Evolutionary conservation across 1,139 yeast species (phyloP).

Genomic region (Hyphopichia buzzinii): DNA sequence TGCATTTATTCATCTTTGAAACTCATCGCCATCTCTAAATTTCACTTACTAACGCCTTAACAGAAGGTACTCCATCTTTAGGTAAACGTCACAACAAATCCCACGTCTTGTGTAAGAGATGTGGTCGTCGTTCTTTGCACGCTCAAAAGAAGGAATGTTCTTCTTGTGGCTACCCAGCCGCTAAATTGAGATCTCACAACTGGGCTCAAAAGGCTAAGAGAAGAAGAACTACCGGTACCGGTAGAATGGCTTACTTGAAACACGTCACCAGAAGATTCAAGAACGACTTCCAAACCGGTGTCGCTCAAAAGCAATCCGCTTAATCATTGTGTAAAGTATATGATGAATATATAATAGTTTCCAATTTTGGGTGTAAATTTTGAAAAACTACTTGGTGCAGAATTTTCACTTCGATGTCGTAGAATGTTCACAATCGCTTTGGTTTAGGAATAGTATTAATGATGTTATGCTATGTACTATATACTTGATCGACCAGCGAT

Average conservation of each 20-base stretch:
- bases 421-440: too few species aligned
- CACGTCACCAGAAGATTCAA: constrained; percentile 96
- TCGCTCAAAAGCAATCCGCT: constrained; percentile 57
- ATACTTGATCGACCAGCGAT: too few species aligned
- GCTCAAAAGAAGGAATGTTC: constrained; percentile 98
- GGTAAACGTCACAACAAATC: constrained; percentile 99
- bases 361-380: too few species aligned
- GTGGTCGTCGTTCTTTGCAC: constrained; percentile 99
- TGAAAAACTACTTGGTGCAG: too few species aligned
- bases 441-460: too few species aligned
- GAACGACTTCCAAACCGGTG: constrained; percentile 97
- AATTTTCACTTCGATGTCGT: too few species aligned
- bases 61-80: constrained; percentile 99
- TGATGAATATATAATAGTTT: not conserved
- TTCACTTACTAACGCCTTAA: constrained; percentile 25
- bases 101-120: constrained; percentile 99
- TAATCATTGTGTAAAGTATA: constrained; percentile 14
- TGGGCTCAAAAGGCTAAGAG: constrained; percentile 99
- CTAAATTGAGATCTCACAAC: constrained; percentile 98
- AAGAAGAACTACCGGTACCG: constrained; percentile 99
- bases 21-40: too few species aligned
- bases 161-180: constrained; percentile 99
- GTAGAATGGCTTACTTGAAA: constrained; percentile 99
- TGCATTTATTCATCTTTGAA: too few species aligned
- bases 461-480: too few species aligned